Percentiles rank a stretch among this genome's conserved stretches.
These are phyloP conservation scores for Scleroderma bovista DNA, from an alignment of 768 basidiomycete genomes.

Conservation along the genomic window DNA sequence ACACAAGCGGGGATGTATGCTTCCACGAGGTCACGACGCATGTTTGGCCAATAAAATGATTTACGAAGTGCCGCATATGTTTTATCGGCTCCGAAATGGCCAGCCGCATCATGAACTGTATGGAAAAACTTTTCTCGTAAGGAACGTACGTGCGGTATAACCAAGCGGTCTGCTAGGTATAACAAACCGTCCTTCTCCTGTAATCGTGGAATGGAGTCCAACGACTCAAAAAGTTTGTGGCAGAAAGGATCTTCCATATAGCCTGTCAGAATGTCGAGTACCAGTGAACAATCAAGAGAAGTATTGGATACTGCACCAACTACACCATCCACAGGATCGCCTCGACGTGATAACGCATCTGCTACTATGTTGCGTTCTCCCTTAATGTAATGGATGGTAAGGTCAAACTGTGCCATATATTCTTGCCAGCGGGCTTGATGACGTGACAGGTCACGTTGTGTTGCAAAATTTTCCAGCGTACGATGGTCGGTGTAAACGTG, in stretches of 20 bases:
- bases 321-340: background rate
- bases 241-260: conserved; percentile 1
- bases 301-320: background rate
- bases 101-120: conserved; percentile 9
- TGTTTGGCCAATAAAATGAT: conserved; percentile 25
- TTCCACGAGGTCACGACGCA: conserved; percentile 13
- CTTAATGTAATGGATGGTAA: background rate
- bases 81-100: conserved; percentile 14
- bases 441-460: conserved; percentile 1
- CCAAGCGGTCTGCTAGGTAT: conserved; percentile 3
- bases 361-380: background rate
- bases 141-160: background rate
- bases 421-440: conserved; percentile 34
- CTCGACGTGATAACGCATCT: background rate
- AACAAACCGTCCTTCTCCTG: conserved; percentile 1
- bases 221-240: background rate
- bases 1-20: conserved; percentile 23
- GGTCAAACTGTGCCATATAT: conserved; percentile 18
- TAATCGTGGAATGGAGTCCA: background rate
- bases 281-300: background rate
- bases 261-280: background rate
- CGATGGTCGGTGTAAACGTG: conserved; percentile 26
- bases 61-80: background rate
- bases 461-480: conserved; percentile 10
- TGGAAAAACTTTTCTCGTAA: conserved; percentile 5